Conservation (phyloP, 805 yeast species). For the Starmerella vaccinii region DNA sequence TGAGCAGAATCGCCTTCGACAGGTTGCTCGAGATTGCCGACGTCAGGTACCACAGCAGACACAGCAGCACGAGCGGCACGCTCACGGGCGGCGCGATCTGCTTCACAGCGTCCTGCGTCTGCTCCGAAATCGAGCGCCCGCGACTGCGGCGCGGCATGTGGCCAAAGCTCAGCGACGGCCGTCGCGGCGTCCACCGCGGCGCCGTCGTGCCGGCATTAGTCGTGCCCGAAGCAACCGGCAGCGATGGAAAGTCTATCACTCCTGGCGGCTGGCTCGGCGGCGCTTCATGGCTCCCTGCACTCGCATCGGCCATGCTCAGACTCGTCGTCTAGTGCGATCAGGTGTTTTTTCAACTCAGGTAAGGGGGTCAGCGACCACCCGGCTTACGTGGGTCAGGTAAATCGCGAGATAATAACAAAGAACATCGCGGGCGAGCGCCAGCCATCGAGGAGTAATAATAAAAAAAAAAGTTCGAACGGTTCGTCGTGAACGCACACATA, state of each 20-base stretch:
- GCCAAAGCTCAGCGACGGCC: conserved; percentile 6
- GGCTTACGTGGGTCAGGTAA: conserved; percentile 2
- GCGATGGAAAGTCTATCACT: conserved; percentile 14
- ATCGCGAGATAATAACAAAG: neutral
- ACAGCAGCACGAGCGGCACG: conserved; percentile 43
- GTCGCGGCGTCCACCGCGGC: conserved; percentile 14
- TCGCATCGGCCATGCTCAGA: conserved; percentile 3
- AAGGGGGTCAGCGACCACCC: neutral
- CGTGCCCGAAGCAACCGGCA: conserved; percentile 11
- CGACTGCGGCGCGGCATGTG: conserved; percentile 18
- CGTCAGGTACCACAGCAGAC: conserved; percentile 68
- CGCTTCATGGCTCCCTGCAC: neutral
- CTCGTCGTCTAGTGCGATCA: neutral
- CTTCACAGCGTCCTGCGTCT: conserved; percentile 31
- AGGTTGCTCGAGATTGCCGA: conserved; percentile 76
- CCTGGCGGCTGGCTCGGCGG: neutral
- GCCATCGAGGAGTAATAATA: neutral
- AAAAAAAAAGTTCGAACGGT: neutral
- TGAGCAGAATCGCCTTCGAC: conserved; percentile 62
- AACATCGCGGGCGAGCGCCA: too few relatives aligned
- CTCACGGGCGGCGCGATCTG: conserved; percentile 36
- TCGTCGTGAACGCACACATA: neutral
- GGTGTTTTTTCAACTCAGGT: conserved; percentile 6
- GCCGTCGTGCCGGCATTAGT: neutral
- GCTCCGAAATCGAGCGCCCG: conserved; percentile 23